These are phyloP conservation scores for Mycena chlorophos DNA, from an alignment of 768 basidiomycete species.

Conservation along the genomic window DNA sequence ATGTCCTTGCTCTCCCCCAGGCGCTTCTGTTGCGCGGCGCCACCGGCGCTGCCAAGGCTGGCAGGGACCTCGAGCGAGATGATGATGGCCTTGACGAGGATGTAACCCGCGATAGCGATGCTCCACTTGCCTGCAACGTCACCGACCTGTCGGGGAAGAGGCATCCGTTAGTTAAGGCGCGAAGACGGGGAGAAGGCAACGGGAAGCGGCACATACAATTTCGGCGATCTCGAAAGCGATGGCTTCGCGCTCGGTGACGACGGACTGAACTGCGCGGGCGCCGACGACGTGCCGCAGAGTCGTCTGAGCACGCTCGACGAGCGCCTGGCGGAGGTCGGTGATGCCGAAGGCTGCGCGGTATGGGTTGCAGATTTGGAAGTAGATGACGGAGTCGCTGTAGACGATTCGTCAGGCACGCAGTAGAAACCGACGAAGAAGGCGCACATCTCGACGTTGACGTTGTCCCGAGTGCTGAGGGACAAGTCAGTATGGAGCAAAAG, in stretches of 20 bases:
- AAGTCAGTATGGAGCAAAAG: not conserved
- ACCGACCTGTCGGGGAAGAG: too few species aligned
- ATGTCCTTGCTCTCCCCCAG: conserved; percentile 97
- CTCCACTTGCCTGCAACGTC: conserved; percentile 96
- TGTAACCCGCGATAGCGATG: conserved; percentile 92
- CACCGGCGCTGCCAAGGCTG: conserved; percentile 89
- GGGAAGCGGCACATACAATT: too few species aligned
- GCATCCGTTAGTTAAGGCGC: too few species aligned
- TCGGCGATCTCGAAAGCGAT: conserved; percentile 97
- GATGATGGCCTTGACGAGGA: conserved; percentile 93
- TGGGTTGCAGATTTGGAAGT: conserved; percentile 86
- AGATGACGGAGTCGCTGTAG: conserved; percentile 84
- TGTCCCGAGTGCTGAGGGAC: conserved; percentile 73
- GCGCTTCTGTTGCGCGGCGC: conserved; percentile 95
- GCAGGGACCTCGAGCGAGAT: conserved; percentile 89
- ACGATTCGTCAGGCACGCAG: conserved; percentile 9
- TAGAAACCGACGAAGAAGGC: conserved; percentile 28
- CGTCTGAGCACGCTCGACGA: conserved; percentile 86
- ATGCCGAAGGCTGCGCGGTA: conserved; percentile 96
- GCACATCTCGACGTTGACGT: conserved; percentile 92
- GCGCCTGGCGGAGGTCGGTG: conserved; percentile 81
- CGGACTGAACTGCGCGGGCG: conserved; percentile 89
- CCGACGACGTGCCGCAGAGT: conserved; percentile 98
- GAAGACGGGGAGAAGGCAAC: too few species aligned
- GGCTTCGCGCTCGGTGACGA: conserved; percentile 95